Evolutionary conservation across 768 basidiomycete genomes (phyloP).

Genomic region (Tylopilus balloui): DNA sequence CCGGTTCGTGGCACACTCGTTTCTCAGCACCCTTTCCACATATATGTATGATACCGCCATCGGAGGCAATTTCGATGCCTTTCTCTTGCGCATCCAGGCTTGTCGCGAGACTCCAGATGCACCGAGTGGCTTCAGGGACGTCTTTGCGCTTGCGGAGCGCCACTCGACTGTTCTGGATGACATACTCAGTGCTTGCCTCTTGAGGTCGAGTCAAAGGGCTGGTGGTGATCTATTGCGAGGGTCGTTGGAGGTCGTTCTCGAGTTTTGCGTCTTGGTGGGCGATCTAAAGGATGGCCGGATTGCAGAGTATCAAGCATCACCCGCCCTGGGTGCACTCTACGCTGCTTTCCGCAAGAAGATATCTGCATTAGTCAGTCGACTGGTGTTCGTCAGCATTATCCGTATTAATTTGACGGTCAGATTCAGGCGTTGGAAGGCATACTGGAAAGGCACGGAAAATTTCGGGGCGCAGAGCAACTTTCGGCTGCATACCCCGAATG

Average conservation of each 20-base stretch:
- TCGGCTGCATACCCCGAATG: conserved; percentile 23
- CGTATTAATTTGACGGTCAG: conserved; percentile 33
- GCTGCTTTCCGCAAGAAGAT: conserved; percentile 52
- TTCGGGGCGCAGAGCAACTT: conserved; percentile 16
- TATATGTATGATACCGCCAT: conserved; percentile 85
- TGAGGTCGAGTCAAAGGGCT: conserved; percentile 62
- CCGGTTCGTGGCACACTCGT: conserved; percentile 69
- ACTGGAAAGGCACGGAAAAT: conserved; percentile 47
- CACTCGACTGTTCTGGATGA: conserved; percentile 71
- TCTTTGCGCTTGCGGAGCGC: conserved; percentile 63
- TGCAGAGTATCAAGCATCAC: conserved; percentile 63
- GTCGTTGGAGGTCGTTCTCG: conserved; percentile 60
- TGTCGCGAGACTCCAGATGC: conserved; percentile 19
- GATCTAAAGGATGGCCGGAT: conserved; percentile 51
- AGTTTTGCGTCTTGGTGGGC: conserved; percentile 61
- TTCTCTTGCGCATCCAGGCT: conserved; percentile 44
- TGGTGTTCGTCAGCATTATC: background rate
- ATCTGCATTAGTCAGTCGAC: conserved; percentile 48
- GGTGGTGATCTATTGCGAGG: conserved; percentile 62
- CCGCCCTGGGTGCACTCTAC: conserved; percentile 50
- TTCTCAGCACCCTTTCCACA: conserved; percentile 59
- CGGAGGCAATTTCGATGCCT: conserved; percentile 67
- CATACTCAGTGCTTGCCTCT: conserved; percentile 69
- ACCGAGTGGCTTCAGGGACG: conserved; percentile 49
- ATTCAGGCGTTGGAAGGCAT: conserved; percentile 50